phyloP scores from a whole-genome alignment of 345 rosid species.

The Eucalyptus victrix region DNA sequence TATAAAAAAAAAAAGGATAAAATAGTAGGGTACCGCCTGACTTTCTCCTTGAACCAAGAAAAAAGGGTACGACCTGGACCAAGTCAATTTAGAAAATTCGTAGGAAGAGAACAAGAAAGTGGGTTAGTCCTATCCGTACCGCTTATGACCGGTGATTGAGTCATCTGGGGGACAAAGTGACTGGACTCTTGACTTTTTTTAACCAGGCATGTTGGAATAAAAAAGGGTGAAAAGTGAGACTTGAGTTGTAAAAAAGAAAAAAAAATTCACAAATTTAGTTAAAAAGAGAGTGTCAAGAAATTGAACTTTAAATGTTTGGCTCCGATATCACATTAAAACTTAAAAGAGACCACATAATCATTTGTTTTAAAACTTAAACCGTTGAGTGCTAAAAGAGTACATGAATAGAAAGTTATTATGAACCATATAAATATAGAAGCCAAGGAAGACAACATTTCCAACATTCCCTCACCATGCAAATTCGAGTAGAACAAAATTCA shows the following conservation, averaged over 20 bases:
- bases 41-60: neutral
- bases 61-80: neutral
- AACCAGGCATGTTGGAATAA: neutral
- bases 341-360: neutral
- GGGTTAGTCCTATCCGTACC: neutral
- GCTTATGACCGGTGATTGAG: neutral
- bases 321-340: neutral
- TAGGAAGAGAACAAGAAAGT: neutral
- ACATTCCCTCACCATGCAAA: neutral
- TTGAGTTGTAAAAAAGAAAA: neutral
- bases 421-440: neutral
- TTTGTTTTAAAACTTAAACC: neutral
- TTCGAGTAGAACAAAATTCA: neutral
- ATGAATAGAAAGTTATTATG: neutral
- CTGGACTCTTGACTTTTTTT: neutral
- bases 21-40: neutral
- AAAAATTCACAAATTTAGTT: neutral
- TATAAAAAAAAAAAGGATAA: neutral
- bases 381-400: neutral
- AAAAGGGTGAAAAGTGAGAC: neutral
- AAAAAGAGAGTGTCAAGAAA: neutral
- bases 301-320: neutral
- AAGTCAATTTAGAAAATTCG: neutral
- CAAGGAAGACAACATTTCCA: neutral
- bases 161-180: neutral